Conservation (phyloP, 1,284 basidiomycete genomes). For the Leccinum fallax region DNA sequence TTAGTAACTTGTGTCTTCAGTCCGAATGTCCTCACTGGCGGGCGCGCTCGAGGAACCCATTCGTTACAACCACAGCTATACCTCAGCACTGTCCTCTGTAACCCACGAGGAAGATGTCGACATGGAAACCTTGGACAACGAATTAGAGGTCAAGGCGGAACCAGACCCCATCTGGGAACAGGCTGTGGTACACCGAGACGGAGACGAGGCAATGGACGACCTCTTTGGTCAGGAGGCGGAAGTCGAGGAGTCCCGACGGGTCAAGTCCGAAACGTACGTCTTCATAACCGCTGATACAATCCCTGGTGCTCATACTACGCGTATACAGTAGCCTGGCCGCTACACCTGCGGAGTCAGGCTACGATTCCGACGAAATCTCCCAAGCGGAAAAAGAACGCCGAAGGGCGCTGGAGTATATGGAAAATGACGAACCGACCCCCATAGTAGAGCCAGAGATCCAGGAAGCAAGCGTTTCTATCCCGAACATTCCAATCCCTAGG, state of each 20-base stretch:
- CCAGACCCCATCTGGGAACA: slow-evolving; percentile 7
- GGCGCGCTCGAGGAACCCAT: slow-evolving; percentile 39
- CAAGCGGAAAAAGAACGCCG: slow-evolving; percentile 69
- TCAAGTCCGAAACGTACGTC: slow-evolving; percentile 35
- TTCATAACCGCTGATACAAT: slow-evolving; percentile 6
- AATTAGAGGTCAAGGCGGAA: slow-evolving; percentile 31
- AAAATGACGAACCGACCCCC: slow-evolving; percentile 68
- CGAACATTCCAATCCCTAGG: slow-evolving; percentile 75
- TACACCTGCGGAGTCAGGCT: slow-evolving; percentile 53
- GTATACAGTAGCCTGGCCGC: slow-evolving; percentile 26
- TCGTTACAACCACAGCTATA: slow-evolving; percentile 26
- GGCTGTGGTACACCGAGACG: slow-evolving; percentile 34
- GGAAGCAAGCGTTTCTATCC: slow-evolving; percentile 74
- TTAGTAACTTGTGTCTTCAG: background rate
- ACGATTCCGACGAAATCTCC: slow-evolving; percentile 66
- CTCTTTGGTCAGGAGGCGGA: slow-evolving; percentile 77
- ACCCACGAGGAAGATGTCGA: slow-evolving; percentile 42
- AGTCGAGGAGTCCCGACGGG: slow-evolving; percentile 50
- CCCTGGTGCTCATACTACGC: slow-evolving; percentile 17
- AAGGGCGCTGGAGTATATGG: slow-evolving; percentile 77
- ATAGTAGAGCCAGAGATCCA: slow-evolving; percentile 53
- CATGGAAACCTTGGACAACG: slow-evolving; percentile 39
- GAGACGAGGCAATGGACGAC: slow-evolving; percentile 73
- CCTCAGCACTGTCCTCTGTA: slow-evolving; percentile 11
- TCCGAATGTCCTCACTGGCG: slow-evolving; percentile 44